Conservation (phyloP, 2,329 filamentous ascomycete species). For the Nemania sp. region DNA sequence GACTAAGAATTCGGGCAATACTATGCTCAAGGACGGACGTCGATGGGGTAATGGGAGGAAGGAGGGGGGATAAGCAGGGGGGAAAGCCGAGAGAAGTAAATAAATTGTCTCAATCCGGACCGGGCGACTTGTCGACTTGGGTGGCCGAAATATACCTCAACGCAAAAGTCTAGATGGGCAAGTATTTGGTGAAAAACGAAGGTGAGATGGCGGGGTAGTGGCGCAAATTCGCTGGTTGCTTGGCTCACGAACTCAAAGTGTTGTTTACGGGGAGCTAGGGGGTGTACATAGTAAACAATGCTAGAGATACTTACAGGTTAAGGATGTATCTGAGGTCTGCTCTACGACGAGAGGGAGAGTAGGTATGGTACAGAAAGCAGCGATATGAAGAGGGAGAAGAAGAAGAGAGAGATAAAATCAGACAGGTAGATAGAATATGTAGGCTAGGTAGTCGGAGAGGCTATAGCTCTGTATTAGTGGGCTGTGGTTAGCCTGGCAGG, state of each 20-base stretch:
- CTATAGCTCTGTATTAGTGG: constrained; percentile 29
- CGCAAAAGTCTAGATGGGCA: constrained; percentile 8
- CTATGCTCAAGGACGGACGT: not conserved
- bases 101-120: constrained; percentile 24
- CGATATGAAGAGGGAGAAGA: constrained; percentile 28
- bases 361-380: constrained; percentile 1
- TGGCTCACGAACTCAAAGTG: constrained; percentile 8
- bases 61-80: not conserved
- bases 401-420: constrained; percentile 24
- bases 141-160: constrained; percentile 38
- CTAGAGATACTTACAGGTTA: constrained; percentile 28
- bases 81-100: not conserved
- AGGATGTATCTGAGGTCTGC: not conserved
- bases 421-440: constrained; percentile 1
- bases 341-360: not conserved
- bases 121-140: not conserved
- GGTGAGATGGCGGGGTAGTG: constrained; percentile 37
- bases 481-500: constrained; percentile 27
- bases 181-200: constrained; percentile 10
- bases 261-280: constrained; percentile 10
- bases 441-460: constrained; percentile 29
- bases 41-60: not conserved
- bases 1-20: not conserved
- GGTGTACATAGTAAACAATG: not conserved
- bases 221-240: constrained; percentile 26